Evolutionary conservation across 352 stramenopile species (phyloP).

Genomic region (Achlya hypogyna): DNA sequence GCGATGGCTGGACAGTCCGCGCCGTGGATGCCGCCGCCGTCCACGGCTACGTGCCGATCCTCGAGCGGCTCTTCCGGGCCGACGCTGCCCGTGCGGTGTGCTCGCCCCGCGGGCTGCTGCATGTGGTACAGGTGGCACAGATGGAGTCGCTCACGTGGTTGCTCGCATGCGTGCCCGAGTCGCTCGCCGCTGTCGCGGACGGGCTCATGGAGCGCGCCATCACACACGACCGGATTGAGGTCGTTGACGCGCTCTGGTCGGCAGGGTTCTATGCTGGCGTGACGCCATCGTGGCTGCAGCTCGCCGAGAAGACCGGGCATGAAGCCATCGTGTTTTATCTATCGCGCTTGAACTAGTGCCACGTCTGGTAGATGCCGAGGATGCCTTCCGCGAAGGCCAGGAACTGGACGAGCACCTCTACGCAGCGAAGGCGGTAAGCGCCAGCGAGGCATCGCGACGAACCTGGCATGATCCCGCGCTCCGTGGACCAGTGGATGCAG

Average conservation of each 20-base stretch:
- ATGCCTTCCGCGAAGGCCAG: conserved; percentile 58
- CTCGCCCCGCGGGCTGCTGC: background rate
- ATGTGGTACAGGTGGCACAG: background rate
- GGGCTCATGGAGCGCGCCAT: background rate
- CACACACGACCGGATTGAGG: background rate
- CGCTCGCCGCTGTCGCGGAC: background rate
- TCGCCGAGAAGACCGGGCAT: background rate
- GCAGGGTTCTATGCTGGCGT: background rate
- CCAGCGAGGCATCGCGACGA: conserved; percentile 10
- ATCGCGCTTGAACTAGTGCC: conserved; percentile 30
- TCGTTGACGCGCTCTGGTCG: background rate
- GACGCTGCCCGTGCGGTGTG: background rate
- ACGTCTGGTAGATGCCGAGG: conserved; percentile 64
- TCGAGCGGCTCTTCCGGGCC: background rate
- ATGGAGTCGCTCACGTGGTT: background rate
- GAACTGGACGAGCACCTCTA: conserved; percentile 61
- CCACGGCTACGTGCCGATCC: background rate
- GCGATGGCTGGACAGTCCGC: background rate
- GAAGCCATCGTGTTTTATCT: background rate
- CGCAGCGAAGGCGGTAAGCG: background rate
- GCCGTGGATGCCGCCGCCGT: background rate
- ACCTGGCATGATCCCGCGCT: conserved; percentile 62
- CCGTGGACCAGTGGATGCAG: conserved; percentile 73
- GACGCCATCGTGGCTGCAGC: background rate
- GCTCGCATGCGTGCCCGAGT: background rate